phyloP scores from a whole-genome alignment of 2,329 filamentous ascomycete genomes.

The Verticillium klebahnii region DNA sequence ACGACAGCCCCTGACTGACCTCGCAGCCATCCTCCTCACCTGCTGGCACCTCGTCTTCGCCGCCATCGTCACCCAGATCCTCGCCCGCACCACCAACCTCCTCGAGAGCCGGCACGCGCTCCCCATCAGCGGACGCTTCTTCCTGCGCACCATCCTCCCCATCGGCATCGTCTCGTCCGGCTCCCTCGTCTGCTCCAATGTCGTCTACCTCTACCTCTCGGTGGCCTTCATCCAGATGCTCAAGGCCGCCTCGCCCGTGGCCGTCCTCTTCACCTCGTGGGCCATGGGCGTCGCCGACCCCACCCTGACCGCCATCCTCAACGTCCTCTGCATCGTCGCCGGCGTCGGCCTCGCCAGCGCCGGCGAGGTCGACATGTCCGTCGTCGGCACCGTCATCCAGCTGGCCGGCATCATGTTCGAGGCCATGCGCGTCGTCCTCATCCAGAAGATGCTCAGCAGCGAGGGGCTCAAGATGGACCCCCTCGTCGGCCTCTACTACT shows the following conservation, averaged over 20 bases:
- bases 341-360: constrained; percentile 92
- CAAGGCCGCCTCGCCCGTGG: constrained; percentile 88
- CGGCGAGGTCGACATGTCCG: constrained; percentile 89
- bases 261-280: constrained; percentile 87
- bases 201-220: constrained; percentile 90
- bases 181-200: constrained; percentile 91
- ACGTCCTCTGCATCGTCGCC: constrained; percentile 89
- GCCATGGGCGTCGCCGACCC: constrained; percentile 75
- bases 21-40: constrained; percentile 66
- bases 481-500: constrained; percentile 86
- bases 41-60: constrained; percentile 95
- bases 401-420: constrained; percentile 74
- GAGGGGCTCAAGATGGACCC: constrained; percentile 89
- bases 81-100: constrained; percentile 81
- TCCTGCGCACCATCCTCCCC: constrained; percentile 86
- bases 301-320: constrained; percentile 80
- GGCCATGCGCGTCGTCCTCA: constrained; percentile 76
- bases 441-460: constrained; percentile 74
- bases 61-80: constrained; percentile 86
- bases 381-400: constrained; percentile 74
- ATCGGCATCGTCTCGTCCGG: constrained; percentile 94
- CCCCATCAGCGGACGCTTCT: constrained; percentile 93
- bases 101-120: constrained; percentile 93
- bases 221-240: constrained; percentile 99
- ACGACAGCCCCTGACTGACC: background rate